Conservation (phyloP, 1,139 yeast genomes). For the Candida glucosophila region DNA sequence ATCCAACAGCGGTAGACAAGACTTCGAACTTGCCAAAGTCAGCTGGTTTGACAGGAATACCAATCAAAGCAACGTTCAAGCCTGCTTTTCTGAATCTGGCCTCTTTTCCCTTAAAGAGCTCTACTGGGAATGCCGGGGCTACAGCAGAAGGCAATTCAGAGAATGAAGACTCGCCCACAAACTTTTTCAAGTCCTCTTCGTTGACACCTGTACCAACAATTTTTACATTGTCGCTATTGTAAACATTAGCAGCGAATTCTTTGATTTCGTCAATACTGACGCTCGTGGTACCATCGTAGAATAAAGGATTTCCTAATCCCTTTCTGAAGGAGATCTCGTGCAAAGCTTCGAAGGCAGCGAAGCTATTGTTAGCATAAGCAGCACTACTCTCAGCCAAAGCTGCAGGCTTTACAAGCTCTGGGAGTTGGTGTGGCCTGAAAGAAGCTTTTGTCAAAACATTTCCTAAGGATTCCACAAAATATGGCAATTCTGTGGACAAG, state of each 20-base stretch:
- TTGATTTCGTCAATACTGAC: conserved; percentile 61
- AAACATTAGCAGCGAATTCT: conserved; percentile 59
- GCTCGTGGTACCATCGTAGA: conserved; percentile 56
- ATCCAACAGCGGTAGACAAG: conserved; percentile 66
- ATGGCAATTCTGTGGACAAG: conserved; percentile 84
- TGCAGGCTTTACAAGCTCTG: conserved; percentile 75
- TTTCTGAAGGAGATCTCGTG: conserved; percentile 78
- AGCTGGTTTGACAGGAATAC: conserved; percentile 63
- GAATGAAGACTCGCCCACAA: conserved; percentile 62
- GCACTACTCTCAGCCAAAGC: conserved; percentile 47
- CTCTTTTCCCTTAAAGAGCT: conserved; percentile 57
- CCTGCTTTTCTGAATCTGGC: conserved; percentile 67
- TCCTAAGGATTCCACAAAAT: conserved; percentile 80
- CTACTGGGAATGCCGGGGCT: conserved; percentile 33
- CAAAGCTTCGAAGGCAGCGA: conserved; percentile 67
- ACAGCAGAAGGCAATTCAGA: conserved; percentile 54
- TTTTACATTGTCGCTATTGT: conserved; percentile 63
- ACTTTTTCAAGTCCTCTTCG: conserved; percentile 58
- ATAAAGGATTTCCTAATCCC: conserved; percentile 82
- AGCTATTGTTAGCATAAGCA: conserved; percentile 44
- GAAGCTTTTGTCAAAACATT: conserved; percentile 66
- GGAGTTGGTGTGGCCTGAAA: conserved; percentile 74
- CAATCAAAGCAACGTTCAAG: conserved; percentile 67
- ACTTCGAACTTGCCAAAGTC: conserved; percentile 66
- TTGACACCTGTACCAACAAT: conserved; percentile 70